These are phyloP conservation scores for Stygiomarasmius scandens DNA, from an alignment of 1,284 basidiomycete genomes.

Conservation along the genomic window DNA sequence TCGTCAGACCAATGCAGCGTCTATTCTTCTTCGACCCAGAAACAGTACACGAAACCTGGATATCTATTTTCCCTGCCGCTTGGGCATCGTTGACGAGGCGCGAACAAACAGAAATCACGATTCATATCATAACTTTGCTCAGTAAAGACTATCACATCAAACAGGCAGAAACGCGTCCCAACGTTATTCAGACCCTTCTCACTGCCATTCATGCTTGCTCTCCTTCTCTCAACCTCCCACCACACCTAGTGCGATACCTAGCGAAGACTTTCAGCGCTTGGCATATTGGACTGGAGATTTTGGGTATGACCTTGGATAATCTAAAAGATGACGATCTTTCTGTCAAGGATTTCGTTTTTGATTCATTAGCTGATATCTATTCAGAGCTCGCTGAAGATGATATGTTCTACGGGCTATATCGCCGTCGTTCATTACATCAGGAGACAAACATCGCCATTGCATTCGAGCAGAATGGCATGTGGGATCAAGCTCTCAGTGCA, in stretches of 20 bases:
- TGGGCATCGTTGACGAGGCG: constrained; percentile 87
- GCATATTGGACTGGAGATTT: constrained; percentile 89
- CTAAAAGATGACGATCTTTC: constrained; percentile 82
- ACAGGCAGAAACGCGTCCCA: constrained; percentile 91
- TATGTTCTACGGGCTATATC: constrained; percentile 97
- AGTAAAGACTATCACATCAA: constrained; percentile 93
- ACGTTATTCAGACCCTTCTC: constrained; percentile 92
- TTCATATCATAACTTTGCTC: constrained; percentile 88
- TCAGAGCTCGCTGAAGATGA: constrained; percentile 97
- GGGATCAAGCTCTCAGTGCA: constrained; percentile 88
- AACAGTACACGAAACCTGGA: constrained; percentile 85
- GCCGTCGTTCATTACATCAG: constrained; percentile 82
- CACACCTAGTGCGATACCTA: constrained; percentile 95
- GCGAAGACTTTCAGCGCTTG: constrained; percentile 96
- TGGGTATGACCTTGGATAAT: constrained; percentile 78
- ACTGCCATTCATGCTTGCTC: constrained; percentile 83
- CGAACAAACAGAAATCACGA: constrained; percentile 89
- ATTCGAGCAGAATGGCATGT: constrained; percentile 97
- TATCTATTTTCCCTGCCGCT: constrained; percentile 87
- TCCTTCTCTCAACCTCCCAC: constrained; percentile 88
- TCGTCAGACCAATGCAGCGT: constrained; percentile 81
- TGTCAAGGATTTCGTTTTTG: constrained; percentile 85
- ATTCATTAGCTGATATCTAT: constrained; percentile 94
- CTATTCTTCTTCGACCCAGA: constrained; percentile 83
- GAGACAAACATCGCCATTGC: constrained; percentile 94